phyloP scores from a whole-genome alignment of 345 rosid genomes.

The Brassica cretica region DNA sequence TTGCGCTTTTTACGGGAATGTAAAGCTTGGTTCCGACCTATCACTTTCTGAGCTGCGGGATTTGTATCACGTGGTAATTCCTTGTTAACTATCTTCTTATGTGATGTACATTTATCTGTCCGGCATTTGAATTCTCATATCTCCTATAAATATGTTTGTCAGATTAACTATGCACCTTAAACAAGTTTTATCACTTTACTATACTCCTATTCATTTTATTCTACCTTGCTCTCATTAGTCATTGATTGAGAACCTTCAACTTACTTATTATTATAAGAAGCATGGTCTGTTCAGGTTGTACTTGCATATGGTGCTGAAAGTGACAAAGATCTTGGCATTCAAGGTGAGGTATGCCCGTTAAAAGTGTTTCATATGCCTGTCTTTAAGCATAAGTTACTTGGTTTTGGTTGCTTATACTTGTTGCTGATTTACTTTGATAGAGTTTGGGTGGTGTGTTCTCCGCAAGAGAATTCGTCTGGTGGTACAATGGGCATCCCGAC shows the following conservation, averaged over 20 bases:
- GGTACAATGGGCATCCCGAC: slow-evolving; percentile 96
- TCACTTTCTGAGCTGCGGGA: slow-evolving; percentile 74
- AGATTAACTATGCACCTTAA: neutral
- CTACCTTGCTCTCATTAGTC: neutral
- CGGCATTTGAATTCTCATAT: neutral
- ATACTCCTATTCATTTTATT: neutral
- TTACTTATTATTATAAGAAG: neutral
- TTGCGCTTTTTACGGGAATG: slow-evolving; percentile 79
- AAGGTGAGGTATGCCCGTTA: slow-evolving; percentile 67
- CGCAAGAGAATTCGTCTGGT: slow-evolving; percentile 96
- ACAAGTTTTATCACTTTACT: neutral
- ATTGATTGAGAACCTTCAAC: neutral
- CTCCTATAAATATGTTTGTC: neutral
- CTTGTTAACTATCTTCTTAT: neutral
- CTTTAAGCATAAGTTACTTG: neutral
- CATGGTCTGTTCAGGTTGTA: slow-evolving; percentile 62
- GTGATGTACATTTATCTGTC: neutral
- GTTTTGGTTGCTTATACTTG: slow-evolving; percentile 13
- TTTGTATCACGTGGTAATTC: slow-evolving; percentile 70
- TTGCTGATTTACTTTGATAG: slow-evolving; percentile 41
- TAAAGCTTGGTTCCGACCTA: slow-evolving; percentile 68
- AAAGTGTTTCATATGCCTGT: neutral
- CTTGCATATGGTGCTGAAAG: slow-evolving; percentile 98
- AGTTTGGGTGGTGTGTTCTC: slow-evolving; percentile 68
- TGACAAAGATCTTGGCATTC: slow-evolving; percentile 77